Conservation (phyloP, 2,329 filamentous ascomycete genomes). For the Penicillium freii region DNA sequence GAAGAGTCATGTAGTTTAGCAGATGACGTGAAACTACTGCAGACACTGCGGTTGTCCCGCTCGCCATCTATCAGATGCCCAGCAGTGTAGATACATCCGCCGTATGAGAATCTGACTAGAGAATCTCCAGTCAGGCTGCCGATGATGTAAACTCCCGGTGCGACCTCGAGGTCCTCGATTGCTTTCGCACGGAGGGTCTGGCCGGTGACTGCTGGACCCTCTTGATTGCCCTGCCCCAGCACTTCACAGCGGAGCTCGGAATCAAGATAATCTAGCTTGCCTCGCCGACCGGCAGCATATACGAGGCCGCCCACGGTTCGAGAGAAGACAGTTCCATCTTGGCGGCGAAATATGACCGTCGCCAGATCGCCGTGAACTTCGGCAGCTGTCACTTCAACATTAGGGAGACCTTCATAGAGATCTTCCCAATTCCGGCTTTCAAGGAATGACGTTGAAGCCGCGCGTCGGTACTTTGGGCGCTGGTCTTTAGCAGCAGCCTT, state of each 20-base stretch:
- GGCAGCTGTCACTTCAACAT: slow-evolving; percentile 49
- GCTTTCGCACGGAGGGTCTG: slow-evolving; percentile 55
- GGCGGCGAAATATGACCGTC: slow-evolving; percentile 44
- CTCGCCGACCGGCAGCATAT: slow-evolving; percentile 58
- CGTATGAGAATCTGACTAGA: slow-evolving; percentile 59
- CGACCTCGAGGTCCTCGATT: slow-evolving; percentile 53
- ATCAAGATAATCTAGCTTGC: slow-evolving; percentile 54
- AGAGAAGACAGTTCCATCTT: slow-evolving; percentile 45
- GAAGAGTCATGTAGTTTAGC: slow-evolving; percentile 22
- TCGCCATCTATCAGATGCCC: slow-evolving; percentile 47
- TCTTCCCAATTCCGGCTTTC: slow-evolving; percentile 50
- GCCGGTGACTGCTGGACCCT: slow-evolving; percentile 46
- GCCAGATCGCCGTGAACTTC: slow-evolving; percentile 33
- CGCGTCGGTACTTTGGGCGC: slow-evolving; percentile 30
- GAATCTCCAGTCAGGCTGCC: slow-evolving; percentile 62
- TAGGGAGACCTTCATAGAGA: slow-evolving; percentile 56
- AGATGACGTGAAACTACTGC: slow-evolving; percentile 21
- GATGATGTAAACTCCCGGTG: slow-evolving; percentile 54
- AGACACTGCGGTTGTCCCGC: slow-evolving; percentile 15
- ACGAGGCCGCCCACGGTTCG: slow-evolving; percentile 51
- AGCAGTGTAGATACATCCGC: slow-evolving; percentile 57
- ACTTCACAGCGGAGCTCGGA: slow-evolving; percentile 49
- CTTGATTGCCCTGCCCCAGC: slow-evolving; percentile 28
- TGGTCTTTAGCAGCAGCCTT: slow-evolving; percentile 16
- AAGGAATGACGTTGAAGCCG: slow-evolving; percentile 48